Percentiles rank a stretch among this genome's conserved stretches.
Conservation (phyloP, 805 yeast genomes). For the Candida broadrunensis region DNA sequence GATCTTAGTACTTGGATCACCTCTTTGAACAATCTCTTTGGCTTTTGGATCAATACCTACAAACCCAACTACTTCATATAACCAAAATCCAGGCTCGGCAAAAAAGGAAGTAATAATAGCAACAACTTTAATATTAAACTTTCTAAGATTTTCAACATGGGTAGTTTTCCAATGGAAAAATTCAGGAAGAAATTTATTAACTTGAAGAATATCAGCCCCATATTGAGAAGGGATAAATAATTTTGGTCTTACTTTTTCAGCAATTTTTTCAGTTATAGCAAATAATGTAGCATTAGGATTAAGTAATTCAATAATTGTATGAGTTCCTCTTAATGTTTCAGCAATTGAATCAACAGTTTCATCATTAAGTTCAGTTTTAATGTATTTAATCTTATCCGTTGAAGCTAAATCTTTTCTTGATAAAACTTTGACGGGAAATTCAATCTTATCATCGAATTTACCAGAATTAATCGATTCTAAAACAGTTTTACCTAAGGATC, state of each 20-base stretch:
- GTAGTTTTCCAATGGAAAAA: not conserved
- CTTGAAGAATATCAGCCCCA: conserved; percentile 44
- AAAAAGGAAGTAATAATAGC: conserved; percentile 7
- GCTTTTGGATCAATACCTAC: conserved; percentile 35
- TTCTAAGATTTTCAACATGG: conserved; percentile 3
- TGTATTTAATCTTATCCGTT: conserved; percentile 38
- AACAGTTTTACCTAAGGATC: conserved; percentile 49
- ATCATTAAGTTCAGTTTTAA: conserved; percentile 23
- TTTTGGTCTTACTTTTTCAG: conserved; percentile 41
- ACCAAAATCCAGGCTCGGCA: conserved; percentile 13
- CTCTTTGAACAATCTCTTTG: conserved; percentile 34
- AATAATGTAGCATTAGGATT: conserved; percentile 28
- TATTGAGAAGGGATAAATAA: conserved; percentile 60
- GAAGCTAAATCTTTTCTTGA: conserved; percentile 40
- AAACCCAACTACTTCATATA: conserved; percentile 29
- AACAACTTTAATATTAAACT: conserved; percentile 7
- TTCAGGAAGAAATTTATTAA: conserved; percentile 7
- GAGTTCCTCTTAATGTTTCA: conserved; percentile 29
- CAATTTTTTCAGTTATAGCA: conserved; percentile 35
- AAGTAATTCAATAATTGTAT: conserved; percentile 45
- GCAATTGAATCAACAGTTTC: conserved; percentile 4
- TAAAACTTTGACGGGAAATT: conserved; percentile 49
- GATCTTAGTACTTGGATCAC: conserved; percentile 34
- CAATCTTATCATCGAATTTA: conserved; percentile 37
- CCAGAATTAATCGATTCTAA: conserved; percentile 43